Conservation (phyloP, 2,329 filamentous ascomycete genomes). For the Phaeosphaeriaceae sp. region DNA sequence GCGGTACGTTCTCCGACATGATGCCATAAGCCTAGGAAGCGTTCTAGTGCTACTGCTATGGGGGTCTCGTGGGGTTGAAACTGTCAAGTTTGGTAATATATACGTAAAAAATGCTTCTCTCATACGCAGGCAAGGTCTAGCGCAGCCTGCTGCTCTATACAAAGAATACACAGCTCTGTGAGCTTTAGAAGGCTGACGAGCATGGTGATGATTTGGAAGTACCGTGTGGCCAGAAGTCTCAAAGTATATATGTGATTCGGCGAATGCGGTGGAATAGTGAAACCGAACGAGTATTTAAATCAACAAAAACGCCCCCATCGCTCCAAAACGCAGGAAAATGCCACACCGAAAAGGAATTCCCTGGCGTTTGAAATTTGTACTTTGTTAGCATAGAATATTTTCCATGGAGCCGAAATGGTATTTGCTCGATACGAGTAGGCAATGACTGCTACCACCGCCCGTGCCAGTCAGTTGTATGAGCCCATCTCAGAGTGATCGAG, state of each 20-base stretch:
- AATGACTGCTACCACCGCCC: no score
- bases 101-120: not conserved
- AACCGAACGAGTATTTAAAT: not conserved
- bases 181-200: no score
- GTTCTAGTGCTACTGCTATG: conserved; percentile 3
- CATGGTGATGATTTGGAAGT: no score
- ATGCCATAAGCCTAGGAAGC: conserved; percentile 30
- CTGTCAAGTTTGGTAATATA: not conserved
- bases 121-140: no score
- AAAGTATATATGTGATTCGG: no score
- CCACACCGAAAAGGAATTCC: conserved; percentile 5
- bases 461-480: no score
- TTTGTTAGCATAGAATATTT: not conserved
- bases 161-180: no score
- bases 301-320: conserved; percentile 26
- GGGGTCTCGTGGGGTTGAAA: conserved; percentile 6
- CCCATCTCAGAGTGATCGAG: not conserved
- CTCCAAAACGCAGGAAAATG: conserved; percentile 33
- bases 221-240: no score
- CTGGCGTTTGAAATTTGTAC: not conserved
- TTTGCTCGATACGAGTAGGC: not conserved
- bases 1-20: conserved; percentile 18
- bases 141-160: no score
- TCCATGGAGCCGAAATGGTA: not conserved
- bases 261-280: no score